Base-by-base conservation (phyloP, 352 stramenopile genomes). In the Thraustotheca clavata region DNA sequence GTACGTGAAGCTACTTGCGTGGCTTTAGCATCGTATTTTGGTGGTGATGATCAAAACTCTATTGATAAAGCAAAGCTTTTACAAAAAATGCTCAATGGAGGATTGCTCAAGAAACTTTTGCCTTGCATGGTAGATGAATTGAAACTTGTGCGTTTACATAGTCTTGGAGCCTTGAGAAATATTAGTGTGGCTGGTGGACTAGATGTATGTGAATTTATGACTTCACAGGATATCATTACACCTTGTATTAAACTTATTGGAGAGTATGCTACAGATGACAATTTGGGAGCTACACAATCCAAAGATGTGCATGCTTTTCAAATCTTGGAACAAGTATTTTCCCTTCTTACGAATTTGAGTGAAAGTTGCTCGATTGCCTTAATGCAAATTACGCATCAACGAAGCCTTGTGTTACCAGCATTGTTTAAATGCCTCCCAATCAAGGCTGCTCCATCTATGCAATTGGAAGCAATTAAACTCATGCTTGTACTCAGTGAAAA, bases 1-100 rank as follows among this genome's bases (percentile, higher is more conserved):
- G 83, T 95, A 49, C 86, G 86, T 14, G 86, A 95, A 62, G 79
- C 82, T 32, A 93, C 86, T 57, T 95, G 86, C 61, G 80, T 95
- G n/a, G 72, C 81, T 33, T 69, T 95, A 49, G 86, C 86, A 49
- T 81, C 77, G 48, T 91, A 91, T 77, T 95, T 88, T 55, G 83
- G 83, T 16, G 69, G 73, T 55, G 79, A 73, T 50, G 77, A 84
- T 11, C 75, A 82, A n/a, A 67, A 76, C 24, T 82, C 90, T 67
- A 63, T 70, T 35, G 88, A 76, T 41, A 67, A 73, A 36, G 72
- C 72, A 27, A 76, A 76, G 67, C 87, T 90, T 59, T 67, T 95
- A 43, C 73, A 83, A 68, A 76, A 81, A 27, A 86, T 95, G 80
- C 76, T 93, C 26, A 76, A 88, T 52, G 74, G 72, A 27, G 86